Evolutionary conservation across 768 basidiomycete species (phyloP).

Genomic region (Panellus pusillus): DNA sequence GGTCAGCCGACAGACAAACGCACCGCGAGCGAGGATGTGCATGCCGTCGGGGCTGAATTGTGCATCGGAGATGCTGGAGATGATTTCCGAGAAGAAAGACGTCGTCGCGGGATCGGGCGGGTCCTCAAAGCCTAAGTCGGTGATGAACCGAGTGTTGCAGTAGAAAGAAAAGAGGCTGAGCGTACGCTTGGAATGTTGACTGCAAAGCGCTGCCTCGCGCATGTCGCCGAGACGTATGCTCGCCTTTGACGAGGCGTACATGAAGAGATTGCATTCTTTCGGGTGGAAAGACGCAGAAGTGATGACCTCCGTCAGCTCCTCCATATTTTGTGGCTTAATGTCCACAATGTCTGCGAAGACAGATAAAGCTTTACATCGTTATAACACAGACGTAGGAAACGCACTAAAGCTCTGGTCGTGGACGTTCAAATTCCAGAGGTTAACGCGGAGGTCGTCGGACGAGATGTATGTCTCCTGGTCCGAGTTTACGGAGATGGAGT

Average conservation of each 20-base stretch:
- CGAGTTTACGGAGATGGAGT: constrained; percentile 98
- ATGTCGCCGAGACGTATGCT: constrained; percentile 99
- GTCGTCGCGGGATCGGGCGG: constrained; percentile 96
- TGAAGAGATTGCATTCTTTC: constrained; percentile 94
- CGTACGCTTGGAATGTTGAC: constrained; percentile 92
- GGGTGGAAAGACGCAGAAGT: constrained; percentile 99
- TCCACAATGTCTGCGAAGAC: constrained; percentile 86
- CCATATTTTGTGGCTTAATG: constrained; percentile 99
- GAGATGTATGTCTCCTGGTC: constrained; percentile 99
- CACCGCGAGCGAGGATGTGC: constrained; percentile 86
- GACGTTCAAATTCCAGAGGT: constrained; percentile 97
- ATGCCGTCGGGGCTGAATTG: constrained; percentile 98
- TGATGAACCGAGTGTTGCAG: neutral
- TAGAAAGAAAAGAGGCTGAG: constrained; percentile 23
- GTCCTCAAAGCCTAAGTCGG: constrained; percentile 85
- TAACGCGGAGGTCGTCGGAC: constrained; percentile 94
- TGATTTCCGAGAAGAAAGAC: constrained; percentile 99
- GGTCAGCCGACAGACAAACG: neutral
- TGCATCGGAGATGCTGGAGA: constrained; percentile 98
- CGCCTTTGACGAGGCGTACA: constrained; percentile 99
- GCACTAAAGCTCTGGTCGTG: constrained; percentile 98
- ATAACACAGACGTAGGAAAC: constrained; percentile 32
- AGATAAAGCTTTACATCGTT: neutral
- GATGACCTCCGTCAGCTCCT: constrained; percentile 98
- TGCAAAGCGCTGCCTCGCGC: constrained; percentile 95